These are phyloP conservation scores for Trichosporon asahii DNA, from an alignment of 1,284 basidiomycete genomes.

Conservation along the genomic window DNA sequence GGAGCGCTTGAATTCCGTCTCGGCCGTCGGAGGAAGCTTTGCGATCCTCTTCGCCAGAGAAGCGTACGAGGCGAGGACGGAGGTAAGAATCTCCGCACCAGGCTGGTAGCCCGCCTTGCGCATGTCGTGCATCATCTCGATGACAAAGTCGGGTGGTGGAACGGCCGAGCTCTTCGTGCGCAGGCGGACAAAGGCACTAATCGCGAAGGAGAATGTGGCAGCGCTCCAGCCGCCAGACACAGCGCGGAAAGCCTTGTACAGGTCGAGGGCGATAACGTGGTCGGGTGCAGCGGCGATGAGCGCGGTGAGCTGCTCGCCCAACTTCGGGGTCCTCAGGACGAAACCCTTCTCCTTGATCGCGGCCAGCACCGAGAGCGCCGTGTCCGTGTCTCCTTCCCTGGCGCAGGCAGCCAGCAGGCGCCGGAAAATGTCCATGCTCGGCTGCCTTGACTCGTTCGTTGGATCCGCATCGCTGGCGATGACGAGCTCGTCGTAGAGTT, in stretches of 20 bases:
- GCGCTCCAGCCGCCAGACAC: neutral
- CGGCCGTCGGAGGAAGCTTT: neutral
- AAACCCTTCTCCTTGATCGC: neutral
- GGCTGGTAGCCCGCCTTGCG: constrained; percentile 61
- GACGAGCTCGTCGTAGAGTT: constrained; percentile 25
- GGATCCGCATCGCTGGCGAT: constrained; percentile 12
- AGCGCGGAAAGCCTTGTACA: constrained; percentile 2
- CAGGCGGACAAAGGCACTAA: constrained; percentile 63
- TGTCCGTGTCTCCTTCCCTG: neutral
- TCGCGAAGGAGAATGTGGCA: constrained; percentile 19
- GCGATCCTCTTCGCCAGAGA: constrained; percentile 6
- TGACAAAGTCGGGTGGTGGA: constrained; percentile 64
- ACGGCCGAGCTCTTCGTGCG: constrained; percentile 53
- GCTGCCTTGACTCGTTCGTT: neutral
- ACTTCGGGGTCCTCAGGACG: constrained; percentile 21
- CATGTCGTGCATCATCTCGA: constrained; percentile 82
- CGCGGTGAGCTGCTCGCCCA: constrained; percentile 31
- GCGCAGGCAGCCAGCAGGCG: constrained; percentile 44
- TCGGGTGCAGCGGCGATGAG: constrained; percentile 61
- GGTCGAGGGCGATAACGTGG: constrained; percentile 52
- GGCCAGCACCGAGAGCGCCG: neutral
- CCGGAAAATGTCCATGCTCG: constrained; percentile 58
- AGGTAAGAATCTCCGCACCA: constrained; percentile 65
- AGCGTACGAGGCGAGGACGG: constrained; percentile 60
- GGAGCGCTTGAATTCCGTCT: constrained; percentile 21